Percentiles rank a stretch among this genome's conserved stretches.
These are phyloP conservation scores for Neofusicoccum laricinum DNA, from an alignment of 2,329 filamentous ascomycete species.

Conservation along the genomic window DNA sequence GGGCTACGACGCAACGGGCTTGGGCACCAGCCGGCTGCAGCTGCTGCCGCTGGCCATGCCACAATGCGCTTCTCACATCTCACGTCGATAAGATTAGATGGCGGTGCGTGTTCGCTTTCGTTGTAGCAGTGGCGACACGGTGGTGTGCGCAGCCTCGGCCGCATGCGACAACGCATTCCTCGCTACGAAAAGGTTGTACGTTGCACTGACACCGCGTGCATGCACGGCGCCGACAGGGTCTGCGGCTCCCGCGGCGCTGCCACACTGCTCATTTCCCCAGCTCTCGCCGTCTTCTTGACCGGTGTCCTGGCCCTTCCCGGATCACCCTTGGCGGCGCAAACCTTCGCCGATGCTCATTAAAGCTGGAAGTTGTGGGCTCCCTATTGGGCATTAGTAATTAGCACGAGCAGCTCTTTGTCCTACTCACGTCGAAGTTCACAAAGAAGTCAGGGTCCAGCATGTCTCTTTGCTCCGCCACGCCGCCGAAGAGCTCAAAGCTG, in stretches of 20 bases:
- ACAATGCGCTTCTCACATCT: no score
- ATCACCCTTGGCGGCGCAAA: not conserved
- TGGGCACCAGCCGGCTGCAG: not conserved
- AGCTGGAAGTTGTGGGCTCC: not conserved
- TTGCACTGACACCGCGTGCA: not conserved
- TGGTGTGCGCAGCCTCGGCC: not conserved
- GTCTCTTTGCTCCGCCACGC: not conserved
- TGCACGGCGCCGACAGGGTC: not conserved
- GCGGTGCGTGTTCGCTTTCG: not conserved
- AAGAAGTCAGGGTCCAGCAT: constrained; percentile 7
- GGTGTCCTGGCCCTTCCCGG: not conserved
- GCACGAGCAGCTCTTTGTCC: not conserved
- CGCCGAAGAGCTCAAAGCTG: not conserved
- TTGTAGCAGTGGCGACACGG: not conserved
- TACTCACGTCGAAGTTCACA: constrained; percentile 1
- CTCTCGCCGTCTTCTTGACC: not conserved
- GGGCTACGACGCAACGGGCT: not conserved
- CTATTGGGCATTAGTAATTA: not conserved
- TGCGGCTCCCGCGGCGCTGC: no score
- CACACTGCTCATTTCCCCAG: not conserved
- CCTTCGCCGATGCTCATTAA: not conserved
- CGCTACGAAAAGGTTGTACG: not conserved
- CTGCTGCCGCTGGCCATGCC: no score
- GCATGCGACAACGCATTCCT: constrained; percentile 7
- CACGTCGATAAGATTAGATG: constrained; percentile 1